Base-by-base conservation (phyloP, 257 asterid species). In the Salvia rosmarinus region DNA sequence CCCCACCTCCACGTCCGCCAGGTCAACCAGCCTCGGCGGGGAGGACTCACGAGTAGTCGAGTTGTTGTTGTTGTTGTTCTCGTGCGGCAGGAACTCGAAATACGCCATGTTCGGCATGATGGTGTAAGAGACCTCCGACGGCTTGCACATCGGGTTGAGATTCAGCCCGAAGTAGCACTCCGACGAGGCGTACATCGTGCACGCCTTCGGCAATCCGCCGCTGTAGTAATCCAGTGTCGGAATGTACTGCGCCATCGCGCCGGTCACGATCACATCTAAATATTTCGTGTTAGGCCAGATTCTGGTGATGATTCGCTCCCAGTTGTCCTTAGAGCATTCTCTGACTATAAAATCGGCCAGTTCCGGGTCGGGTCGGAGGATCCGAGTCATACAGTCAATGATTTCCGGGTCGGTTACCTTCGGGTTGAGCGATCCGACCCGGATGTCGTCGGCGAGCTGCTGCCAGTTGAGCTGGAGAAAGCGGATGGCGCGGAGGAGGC, bases 61-160 rank as follows among this genome's bases (percentile, higher is more conserved):
- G 2, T 25, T 25, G 77, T 75, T 61, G 2, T 25, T 25, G 77
- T 75, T 61, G 17, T 5, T 76, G 8, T 87, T 73, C 9, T 80
- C 88, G 67, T 86, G 95, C 0, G 94, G 97, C 49, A 95, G 68
- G 85, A 89, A 95, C 89, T 95, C 98, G 74, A 91, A 95, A 35
- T 95, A 95, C 44, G 86, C 98, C 99, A 95, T 95, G 88, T 89
- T 95, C 0, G 99, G 99, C 96, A 95, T 89, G 79, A 95, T 91
- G 9, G 98, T 95, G 80, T 91, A 91, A 0, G 97, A 85, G 14
- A 95, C 98, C 51, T 91, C 88, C 0, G 96, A 83, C 1, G 98
- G 99, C 61, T 79, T 85, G 76, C 90, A 87, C 96, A 95, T 89
- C 32, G 99, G 99, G 67, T 87, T 91, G 37, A 95, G 92, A 63